These are phyloP conservation scores for Leucocoprinus birnbaumii DNA, from an alignment of 768 basidiomycete genomes.

Conservation along the genomic window DNA sequence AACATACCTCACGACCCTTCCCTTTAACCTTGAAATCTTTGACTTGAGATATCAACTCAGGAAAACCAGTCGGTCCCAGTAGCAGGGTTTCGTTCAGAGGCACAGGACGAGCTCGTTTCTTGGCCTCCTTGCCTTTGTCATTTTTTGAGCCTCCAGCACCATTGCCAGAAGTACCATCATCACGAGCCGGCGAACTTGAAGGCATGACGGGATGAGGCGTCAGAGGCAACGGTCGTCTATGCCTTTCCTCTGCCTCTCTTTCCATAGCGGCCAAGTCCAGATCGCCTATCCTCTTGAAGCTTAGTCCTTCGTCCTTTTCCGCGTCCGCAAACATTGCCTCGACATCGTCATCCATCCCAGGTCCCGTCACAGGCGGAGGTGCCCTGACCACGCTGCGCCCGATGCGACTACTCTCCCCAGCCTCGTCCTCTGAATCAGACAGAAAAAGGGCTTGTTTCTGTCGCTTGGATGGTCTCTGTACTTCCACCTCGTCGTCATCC, in stretches of 20 bases:
- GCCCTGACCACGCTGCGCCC: constrained; percentile 19
- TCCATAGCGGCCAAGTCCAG: constrained; percentile 53
- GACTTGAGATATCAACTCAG: constrained; percentile 69
- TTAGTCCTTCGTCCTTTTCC: constrained; percentile 33
- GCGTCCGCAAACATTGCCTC: constrained; percentile 40
- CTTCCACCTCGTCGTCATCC: constrained; percentile 18
- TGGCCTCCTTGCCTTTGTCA: constrained; percentile 27
- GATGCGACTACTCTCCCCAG: constrained; percentile 29
- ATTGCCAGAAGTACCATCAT: constrained; percentile 21
- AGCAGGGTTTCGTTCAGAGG: constrained; percentile 78
- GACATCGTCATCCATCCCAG: constrained; percentile 38
- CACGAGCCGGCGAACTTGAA: constrained; percentile 47
- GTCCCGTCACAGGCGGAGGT: constrained; percentile 35
- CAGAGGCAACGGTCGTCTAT: constrained; percentile 30
- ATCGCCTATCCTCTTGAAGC: constrained; percentile 43
- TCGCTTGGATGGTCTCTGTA: constrained; percentile 30
- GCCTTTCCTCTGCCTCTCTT: constrained; percentile 51
- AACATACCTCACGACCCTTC: constrained; percentile 86
- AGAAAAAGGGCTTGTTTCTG: constrained; percentile 50
- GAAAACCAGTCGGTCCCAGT: constrained; percentile 74
- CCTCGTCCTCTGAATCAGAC: constrained; percentile 54
- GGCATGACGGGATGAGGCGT: constrained; percentile 46
- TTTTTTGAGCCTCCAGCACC: constrained; percentile 16
- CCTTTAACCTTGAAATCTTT: constrained; percentile 81
- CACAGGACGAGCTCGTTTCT: constrained; percentile 47